These are phyloP conservation scores for Coelastrella sp. DNA, from an alignment of 139 green algal species.

Conservation along the genomic window DNA sequence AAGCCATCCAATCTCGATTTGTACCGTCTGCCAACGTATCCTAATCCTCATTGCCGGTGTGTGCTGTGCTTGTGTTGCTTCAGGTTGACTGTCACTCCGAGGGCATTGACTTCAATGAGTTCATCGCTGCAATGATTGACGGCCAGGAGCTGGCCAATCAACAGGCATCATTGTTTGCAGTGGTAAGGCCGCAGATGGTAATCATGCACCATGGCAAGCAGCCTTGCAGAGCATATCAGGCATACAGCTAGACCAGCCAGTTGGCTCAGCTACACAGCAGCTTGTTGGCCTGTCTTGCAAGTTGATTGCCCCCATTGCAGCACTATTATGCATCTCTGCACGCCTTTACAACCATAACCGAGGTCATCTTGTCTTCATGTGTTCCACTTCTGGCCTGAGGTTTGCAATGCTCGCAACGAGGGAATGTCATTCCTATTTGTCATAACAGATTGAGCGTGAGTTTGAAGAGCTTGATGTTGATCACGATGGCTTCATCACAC, in stretches of 20 bases:
- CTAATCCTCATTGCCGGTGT: too few relatives aligned
- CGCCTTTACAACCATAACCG: too few relatives aligned
- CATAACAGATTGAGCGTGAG: conserved; percentile 40
- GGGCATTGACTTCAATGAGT: conserved; percentile 56
- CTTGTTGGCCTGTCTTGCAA: too few relatives aligned
- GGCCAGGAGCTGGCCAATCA: conserved; percentile 3
- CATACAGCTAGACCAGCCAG: not conserved
- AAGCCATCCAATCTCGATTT: too few relatives aligned
- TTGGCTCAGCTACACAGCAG: too few relatives aligned
- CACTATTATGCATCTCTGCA: too few relatives aligned
- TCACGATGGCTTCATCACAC: conserved; percentile 46
- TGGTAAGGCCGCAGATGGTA: not conserved
- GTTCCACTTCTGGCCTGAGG: not conserved
- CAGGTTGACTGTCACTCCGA: conserved; percentile 39
- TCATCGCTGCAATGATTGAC: conserved; percentile 56
- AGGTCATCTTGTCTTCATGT: too few relatives aligned
- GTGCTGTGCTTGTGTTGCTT: too few relatives aligned
- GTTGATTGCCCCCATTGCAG: too few relatives aligned
- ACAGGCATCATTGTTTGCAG: not conserved
- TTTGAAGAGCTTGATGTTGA: conserved; percentile 52
- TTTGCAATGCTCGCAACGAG: too few relatives aligned
- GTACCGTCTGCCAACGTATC: too few relatives aligned
- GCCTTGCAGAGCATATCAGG: not conserved
- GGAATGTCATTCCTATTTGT: not conserved
- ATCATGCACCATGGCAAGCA: too few relatives aligned